Evolutionary conservation across 805 yeast species (phyloP), one percentile per base, ranked within the genome.

Genomic region (Starmerella cellae): DNA sequence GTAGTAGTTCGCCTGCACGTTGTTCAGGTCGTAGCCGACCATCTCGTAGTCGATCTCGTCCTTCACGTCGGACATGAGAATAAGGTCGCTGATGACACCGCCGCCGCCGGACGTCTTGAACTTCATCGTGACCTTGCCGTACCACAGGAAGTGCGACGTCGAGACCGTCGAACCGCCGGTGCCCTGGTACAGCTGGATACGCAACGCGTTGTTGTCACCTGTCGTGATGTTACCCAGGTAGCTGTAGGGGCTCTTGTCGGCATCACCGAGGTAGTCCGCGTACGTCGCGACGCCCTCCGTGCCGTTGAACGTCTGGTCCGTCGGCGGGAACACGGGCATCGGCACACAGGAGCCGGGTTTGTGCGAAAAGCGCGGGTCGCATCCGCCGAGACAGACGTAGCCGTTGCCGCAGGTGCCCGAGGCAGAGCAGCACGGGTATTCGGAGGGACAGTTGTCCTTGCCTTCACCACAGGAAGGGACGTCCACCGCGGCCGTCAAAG

Each of bases 21-120:
- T 58, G 26, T 70, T 68, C 55, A 82, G 62, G 55, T 80, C 74
- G 55, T 72, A 71, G 45, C 97, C 97, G 49, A 84, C 79, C 52
- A 76, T 79, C 66, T 87, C 95, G 57, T 63, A 77, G 71, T 87
- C 96, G 54, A 85, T 71, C 69, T 87, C 96, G 66, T 85, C 96
- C 68, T 82, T 76, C 33, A 79, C 83, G 58, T 82, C 81, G 6
- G 94, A 82, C 61, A 75, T 79, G 40, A 83, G 60, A 61, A 85
- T 83, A 55, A 77, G 74, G 24, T 94, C 87, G 14, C 93, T 71
- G 45, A 85, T 72, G 29, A 85, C 95, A 68, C 96, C 96, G 9
- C 62, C 68, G 30, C 70, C 70, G 56, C 75, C 82, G 1, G 95
- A 80, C 0, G 88, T 67, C 65, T 79, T 84, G 55, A 84, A 55